Evolutionary conservation across 2,329 filamentous ascomycete species (phyloP).

Genomic region (Aspergillus fijiensis): DNA sequence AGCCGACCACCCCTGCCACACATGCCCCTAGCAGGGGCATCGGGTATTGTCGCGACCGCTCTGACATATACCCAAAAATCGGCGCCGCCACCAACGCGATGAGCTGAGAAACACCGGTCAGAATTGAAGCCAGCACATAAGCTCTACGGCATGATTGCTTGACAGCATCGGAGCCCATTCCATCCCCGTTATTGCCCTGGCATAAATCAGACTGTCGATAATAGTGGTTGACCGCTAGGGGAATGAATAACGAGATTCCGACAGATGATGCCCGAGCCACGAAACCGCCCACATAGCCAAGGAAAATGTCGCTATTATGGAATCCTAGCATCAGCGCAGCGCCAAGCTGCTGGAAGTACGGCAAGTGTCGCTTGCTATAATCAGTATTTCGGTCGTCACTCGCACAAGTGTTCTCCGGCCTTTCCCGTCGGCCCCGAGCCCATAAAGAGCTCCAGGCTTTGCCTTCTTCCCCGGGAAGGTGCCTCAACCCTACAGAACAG

Average conservation of each 20-base stretch:
- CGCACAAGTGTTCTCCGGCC: neutral
- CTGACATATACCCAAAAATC: constrained; percentile 81
- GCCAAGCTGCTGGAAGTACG: constrained; percentile 56
- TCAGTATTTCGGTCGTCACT: constrained; percentile 2
- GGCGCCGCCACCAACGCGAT: constrained; percentile 82
- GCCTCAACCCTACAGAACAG: constrained; percentile 74
- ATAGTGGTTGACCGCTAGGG: constrained; percentile 87
- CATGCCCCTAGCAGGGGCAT: constrained; percentile 72
- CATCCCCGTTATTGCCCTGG: constrained; percentile 44
- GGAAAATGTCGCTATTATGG: constrained; percentile 71
- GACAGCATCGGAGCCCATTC: constrained; percentile 56
- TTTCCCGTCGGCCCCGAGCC: constrained; percentile 6
- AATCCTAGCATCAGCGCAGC: constrained; percentile 69
- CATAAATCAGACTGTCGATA: constrained; percentile 82
- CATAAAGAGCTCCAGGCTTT: constrained; percentile 67
- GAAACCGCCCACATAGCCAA: constrained; percentile 91
- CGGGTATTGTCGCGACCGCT: constrained; percentile 65
- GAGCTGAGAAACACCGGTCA: constrained; percentile 87
- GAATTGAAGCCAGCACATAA: constrained; percentile 80
- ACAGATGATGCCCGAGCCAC: constrained; percentile 93
- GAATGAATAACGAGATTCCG: constrained; percentile 91
- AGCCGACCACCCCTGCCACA: constrained; percentile 73
- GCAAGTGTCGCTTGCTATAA: constrained; percentile 14
- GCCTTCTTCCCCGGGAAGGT: constrained; percentile 68
- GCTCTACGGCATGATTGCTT: constrained; percentile 82